These are phyloP conservation scores for Diplodia intermedia DNA, from an alignment of 2,329 filamentous ascomycete genomes.

Conservation along the genomic window DNA sequence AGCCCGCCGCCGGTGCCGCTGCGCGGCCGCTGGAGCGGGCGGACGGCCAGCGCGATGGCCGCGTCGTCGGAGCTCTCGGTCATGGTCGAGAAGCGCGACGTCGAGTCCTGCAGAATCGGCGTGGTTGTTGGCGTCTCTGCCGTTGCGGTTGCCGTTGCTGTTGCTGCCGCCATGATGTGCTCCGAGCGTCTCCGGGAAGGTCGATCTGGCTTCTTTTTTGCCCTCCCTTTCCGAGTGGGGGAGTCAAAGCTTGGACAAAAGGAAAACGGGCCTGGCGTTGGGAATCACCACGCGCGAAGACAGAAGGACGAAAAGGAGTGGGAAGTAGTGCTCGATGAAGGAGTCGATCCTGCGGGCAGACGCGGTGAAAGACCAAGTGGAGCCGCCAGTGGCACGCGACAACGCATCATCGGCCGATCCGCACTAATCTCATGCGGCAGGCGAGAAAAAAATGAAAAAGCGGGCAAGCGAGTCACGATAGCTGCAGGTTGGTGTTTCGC, in stretches of 20 bases:
- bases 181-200: too few species aligned
- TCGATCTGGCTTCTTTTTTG: too few species aligned
- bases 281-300: not conserved
- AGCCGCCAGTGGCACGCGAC: conserved; percentile 2
- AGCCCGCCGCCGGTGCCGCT: not conserved
- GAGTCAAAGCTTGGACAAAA: not conserved
- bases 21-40: not conserved
- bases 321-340: not conserved
- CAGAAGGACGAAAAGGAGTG: not conserved
- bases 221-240: not conserved
- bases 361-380: not conserved
- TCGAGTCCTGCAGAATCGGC: not conserved
- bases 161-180: not conserved
- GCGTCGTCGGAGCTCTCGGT: not conserved
- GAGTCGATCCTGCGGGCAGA: not conserved
- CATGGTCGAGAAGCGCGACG: not conserved
- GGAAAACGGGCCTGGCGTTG: not conserved
- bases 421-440: not conserved
- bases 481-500: not conserved
- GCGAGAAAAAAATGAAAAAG: not conserved
- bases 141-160: too few species aligned
- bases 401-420: conserved; percentile 2
- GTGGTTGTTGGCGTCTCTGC: not conserved
- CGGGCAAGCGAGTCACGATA: not conserved
- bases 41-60: not conserved